Conservation (phyloP, 2,329 filamentous ascomycete genomes). For the Alternaria gansuensis region DNA sequence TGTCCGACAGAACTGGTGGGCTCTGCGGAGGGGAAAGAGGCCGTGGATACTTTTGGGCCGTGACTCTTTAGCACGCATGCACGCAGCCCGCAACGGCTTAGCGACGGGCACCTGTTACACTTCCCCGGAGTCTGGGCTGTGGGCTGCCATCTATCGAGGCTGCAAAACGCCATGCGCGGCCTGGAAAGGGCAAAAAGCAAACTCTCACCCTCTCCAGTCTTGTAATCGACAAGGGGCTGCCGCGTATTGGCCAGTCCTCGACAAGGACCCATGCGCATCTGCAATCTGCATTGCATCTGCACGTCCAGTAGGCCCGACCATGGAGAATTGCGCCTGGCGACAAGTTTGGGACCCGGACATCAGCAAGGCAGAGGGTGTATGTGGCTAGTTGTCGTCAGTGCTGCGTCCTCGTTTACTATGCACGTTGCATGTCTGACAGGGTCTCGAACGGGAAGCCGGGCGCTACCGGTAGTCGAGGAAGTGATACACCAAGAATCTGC, state of each 20-base stretch:
- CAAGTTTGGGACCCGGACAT: constrained; percentile 23
- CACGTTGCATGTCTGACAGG: constrained; percentile 19
- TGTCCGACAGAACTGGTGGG: constrained; percentile 27
- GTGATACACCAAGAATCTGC: constrained; percentile 6
- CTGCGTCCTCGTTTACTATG: too few species aligned
- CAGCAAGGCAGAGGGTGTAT: constrained; percentile 33
- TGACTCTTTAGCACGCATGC: constrained; percentile 42
- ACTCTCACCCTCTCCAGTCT: not conserved
- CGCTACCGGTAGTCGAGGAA: not conserved
- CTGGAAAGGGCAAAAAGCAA: constrained; percentile 20
- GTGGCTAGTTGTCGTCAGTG: constrained; percentile 36
- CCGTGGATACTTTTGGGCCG: constrained; percentile 31
- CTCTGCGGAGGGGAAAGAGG: constrained; percentile 34
- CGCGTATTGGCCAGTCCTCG: constrained; percentile 29
- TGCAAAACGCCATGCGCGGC: constrained; percentile 13
- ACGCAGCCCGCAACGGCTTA: constrained; percentile 26
- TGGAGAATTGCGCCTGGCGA: constrained; percentile 24
- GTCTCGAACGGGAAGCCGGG: constrained; percentile 9
- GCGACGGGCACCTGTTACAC: constrained; percentile 26
- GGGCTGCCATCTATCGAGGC: constrained; percentile 23
- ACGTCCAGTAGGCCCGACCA: constrained; percentile 25
- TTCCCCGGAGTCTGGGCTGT: constrained; percentile 36
- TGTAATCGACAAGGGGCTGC: constrained; percentile 18
- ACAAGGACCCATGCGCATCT: constrained; percentile 28
- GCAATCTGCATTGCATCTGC: constrained; percentile 23